phyloP scores from a whole-genome alignment of 768 basidiomycete genomes.

The Boletus sp. region DNA sequence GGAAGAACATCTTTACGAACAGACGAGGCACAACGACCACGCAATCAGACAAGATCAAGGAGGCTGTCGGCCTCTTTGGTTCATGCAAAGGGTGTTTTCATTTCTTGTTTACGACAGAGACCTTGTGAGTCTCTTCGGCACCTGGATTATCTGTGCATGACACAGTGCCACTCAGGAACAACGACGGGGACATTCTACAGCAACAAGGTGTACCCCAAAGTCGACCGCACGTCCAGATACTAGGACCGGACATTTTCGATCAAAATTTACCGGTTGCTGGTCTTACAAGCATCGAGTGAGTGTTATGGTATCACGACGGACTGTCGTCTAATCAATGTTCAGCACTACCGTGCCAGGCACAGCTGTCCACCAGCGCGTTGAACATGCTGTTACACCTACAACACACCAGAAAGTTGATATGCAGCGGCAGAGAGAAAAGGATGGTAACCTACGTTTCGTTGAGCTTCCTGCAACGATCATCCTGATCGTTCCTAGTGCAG shows the following conservation, averaged over 20 bases:
- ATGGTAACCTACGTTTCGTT: no score
- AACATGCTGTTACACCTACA: not conserved
- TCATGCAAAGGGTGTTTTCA: not conserved
- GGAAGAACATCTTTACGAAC: not conserved
- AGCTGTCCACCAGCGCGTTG: not conserved
- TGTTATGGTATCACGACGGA: not conserved
- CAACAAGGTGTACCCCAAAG: not conserved
- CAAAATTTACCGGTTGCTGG: not conserved
- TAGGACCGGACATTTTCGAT: not conserved
- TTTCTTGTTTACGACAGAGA: not conserved
- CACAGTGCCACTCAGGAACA: not conserved
- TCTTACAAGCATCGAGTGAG: not conserved
- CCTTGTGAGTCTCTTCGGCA: not conserved
- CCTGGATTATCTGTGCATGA: not conserved
- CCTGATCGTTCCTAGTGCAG: not conserved
- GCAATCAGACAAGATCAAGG: not conserved
- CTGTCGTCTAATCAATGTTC: not conserved
- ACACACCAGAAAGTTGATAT: not conserved
- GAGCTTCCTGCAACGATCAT: no score
- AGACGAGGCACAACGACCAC: not conserved
- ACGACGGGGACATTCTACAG: not conserved
- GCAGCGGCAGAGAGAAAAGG: no score
- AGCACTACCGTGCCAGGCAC: not conserved
- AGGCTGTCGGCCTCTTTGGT: not conserved
- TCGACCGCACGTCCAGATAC: not conserved